phyloP scores from a whole-genome alignment of 768 basidiomycete species.

The Termitomyces sp. region DNA sequence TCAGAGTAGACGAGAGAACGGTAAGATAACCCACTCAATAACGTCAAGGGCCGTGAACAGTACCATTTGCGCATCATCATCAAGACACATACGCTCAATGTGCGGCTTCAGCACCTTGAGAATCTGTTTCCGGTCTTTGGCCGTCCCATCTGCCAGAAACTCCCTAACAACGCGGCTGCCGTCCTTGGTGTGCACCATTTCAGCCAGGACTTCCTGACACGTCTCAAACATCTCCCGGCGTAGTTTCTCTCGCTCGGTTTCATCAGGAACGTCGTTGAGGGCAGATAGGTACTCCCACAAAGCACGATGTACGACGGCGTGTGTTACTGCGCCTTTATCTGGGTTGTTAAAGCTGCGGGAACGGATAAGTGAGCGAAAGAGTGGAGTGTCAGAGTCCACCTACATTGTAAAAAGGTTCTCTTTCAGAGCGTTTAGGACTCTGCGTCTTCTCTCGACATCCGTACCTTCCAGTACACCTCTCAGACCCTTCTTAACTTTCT shows the following conservation, averaged over 20 bases:
- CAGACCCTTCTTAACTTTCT: slow-evolving; percentile 60
- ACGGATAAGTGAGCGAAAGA: slow-evolving; percentile 1
- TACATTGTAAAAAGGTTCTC: slow-evolving; percentile 75
- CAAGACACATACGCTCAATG: slow-evolving; percentile 79
- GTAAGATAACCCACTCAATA: slow-evolving; percentile 62
- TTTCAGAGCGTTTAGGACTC: slow-evolving; percentile 65
- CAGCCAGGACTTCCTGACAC: slow-evolving; percentile 84
- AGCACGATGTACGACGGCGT: slow-evolving; percentile 83
- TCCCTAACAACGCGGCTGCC: slow-evolving; percentile 84
- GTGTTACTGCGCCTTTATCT: slow-evolving; percentile 83
- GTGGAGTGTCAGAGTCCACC: slow-evolving; percentile 18
- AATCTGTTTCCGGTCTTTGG: slow-evolving; percentile 94
- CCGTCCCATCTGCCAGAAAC: slow-evolving; percentile 75
- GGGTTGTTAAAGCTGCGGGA: slow-evolving; percentile 77
- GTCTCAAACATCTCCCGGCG: slow-evolving; percentile 78
- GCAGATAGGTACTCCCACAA: slow-evolving; percentile 81
- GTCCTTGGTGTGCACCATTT: slow-evolving; percentile 93
- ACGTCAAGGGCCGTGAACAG: slow-evolving; percentile 88
- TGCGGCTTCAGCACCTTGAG: slow-evolving; percentile 88
- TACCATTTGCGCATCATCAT: slow-evolving; percentile 87
- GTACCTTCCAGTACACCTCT: slow-evolving; percentile 60
- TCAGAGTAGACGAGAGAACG: not conserved
- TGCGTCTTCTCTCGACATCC: slow-evolving; percentile 58
- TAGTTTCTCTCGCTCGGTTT: slow-evolving; percentile 66
- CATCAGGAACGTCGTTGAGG: slow-evolving; percentile 51